Conservation (phyloP, 306 rosid genomes). For the Lathyrus sativus region DNA sequence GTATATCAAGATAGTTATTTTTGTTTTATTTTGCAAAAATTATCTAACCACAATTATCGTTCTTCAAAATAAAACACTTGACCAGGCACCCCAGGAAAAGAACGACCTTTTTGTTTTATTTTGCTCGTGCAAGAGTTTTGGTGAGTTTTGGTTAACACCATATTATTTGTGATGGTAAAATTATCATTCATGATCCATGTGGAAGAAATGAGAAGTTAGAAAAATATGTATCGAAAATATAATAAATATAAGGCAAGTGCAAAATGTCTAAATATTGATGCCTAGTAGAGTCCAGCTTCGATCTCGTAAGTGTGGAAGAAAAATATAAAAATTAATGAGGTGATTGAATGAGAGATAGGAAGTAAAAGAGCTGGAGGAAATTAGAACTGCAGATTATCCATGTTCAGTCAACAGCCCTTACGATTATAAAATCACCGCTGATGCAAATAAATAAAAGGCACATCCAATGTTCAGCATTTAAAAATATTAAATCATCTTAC, state of each 20-base stretch:
- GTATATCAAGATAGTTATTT: background rate
- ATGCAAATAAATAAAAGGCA: background rate
- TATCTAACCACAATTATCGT: background rate
- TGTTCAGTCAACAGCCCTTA: background rate
- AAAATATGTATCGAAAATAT: too few species aligned
- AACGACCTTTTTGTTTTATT: background rate
- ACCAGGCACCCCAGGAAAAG: background rate
- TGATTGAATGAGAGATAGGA: too few species aligned
- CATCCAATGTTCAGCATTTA: conserved; percentile 9
- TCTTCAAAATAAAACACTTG: background rate
- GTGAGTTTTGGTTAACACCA: background rate
- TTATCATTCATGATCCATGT: background rate
- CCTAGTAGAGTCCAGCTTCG: too few species aligned
- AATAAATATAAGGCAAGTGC: too few species aligned
- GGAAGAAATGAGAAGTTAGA: background rate
- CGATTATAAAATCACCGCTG: background rate
- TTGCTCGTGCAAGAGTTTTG: background rate
- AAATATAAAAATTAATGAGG: too few species aligned
- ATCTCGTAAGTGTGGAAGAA: too few species aligned
- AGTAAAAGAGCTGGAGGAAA: too few species aligned
- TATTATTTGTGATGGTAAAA: background rate
- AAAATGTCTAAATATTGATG: too few species aligned
- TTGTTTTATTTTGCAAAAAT: too few species aligned
- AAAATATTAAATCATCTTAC: conserved; percentile 10
- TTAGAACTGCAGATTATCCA: too few species aligned